phyloP scores from a whole-genome alignment of 2,329 filamentous ascomycete species.

The Neonectria faginata region DNA sequence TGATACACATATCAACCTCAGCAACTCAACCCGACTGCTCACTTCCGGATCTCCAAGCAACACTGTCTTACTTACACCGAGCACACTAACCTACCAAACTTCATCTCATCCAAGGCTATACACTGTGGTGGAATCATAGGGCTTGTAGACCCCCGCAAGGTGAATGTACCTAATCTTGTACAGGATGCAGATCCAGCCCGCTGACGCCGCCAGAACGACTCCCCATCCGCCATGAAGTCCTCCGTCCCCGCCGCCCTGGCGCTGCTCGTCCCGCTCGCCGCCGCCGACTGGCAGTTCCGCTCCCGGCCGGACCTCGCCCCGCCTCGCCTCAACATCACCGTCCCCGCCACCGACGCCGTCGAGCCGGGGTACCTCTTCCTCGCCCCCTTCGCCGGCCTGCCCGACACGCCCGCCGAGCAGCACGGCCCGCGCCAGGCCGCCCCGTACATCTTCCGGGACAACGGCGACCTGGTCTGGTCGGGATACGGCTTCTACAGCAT shows the following conservation, averaged over 20 bases:
- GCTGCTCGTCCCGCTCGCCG: slow-evolving; percentile 12
- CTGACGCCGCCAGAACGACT: slow-evolving; percentile 36
- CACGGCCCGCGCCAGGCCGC: slow-evolving; percentile 63
- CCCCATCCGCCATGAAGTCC: slow-evolving; percentile 27
- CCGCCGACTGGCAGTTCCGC: slow-evolving; percentile 26
- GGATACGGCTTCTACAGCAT: slow-evolving; percentile 64
- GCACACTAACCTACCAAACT: not conserved
- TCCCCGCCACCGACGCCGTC: slow-evolving; percentile 54
- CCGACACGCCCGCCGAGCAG: slow-evolving; percentile 51
- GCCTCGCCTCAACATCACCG: slow-evolving; percentile 56
- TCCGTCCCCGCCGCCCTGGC: slow-evolving; percentile 18
- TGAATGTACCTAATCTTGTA: slow-evolving; percentile 41
- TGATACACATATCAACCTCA: slow-evolving; percentile 5
- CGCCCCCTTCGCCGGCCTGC: slow-evolving; percentile 52
- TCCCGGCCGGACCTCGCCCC: slow-evolving; percentile 48
- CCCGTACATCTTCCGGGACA: slow-evolving; percentile 66
- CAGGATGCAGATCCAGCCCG: slow-evolving; percentile 33
- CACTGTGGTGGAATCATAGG: slow-evolving; percentile 32
- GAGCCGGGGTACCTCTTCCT: slow-evolving; percentile 60
- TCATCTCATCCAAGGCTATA: slow-evolving; percentile 6
- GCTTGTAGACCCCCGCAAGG: slow-evolving; percentile 34
- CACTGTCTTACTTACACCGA: not conserved
- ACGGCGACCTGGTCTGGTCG: slow-evolving; percentile 69
- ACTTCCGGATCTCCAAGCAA: not conserved
- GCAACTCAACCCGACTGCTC: not conserved